phyloP scores from a whole-genome alignment of 495 filamentous ascomycete species.

The Aspergillus heteromorphus region DNA sequence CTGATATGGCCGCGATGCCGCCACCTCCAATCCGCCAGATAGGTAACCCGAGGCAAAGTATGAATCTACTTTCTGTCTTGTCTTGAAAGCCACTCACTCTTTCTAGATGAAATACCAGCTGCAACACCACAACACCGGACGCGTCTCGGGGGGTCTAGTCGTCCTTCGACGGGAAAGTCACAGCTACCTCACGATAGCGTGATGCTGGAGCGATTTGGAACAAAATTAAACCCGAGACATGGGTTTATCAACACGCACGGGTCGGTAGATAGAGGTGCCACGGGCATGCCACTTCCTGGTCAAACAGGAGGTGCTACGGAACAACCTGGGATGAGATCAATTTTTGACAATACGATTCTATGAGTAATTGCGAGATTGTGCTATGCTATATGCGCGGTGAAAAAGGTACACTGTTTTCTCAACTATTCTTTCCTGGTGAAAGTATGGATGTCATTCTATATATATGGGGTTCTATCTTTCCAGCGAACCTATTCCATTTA shows the following conservation, averaged over 20 bases:
- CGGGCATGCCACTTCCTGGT: background rate
- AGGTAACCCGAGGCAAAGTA: slow-evolving; percentile 20
- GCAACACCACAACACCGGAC: slow-evolving; percentile 21
- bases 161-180: slow-evolving; percentile 14
- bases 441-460: too few relatives aligned
- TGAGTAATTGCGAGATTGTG: background rate
- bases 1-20: slow-evolving; percentile 21
- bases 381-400: too few relatives aligned
- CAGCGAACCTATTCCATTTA: too few relatives aligned
- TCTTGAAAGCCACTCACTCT: background rate
- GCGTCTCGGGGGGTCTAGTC: slow-evolving; percentile 11
- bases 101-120: slow-evolving; percentile 9
- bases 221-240: background rate
- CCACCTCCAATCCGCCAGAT: slow-evolving; percentile 18
- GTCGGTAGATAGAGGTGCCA: background rate
- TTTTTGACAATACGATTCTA: slow-evolving; percentile 14
- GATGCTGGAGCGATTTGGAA: slow-evolving; percentile 15
- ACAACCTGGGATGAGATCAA: slow-evolving; percentile 7
- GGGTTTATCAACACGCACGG: background rate
- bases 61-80: background rate
- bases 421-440: too few relatives aligned
- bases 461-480: too few relatives aligned
- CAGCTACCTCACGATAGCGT: slow-evolving; percentile 14
- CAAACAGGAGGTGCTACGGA: background rate
- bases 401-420: too few relatives aligned